phyloP scores from a whole-genome alignment of 768 basidiomycete species.

The Amanita rimosa region DNA sequence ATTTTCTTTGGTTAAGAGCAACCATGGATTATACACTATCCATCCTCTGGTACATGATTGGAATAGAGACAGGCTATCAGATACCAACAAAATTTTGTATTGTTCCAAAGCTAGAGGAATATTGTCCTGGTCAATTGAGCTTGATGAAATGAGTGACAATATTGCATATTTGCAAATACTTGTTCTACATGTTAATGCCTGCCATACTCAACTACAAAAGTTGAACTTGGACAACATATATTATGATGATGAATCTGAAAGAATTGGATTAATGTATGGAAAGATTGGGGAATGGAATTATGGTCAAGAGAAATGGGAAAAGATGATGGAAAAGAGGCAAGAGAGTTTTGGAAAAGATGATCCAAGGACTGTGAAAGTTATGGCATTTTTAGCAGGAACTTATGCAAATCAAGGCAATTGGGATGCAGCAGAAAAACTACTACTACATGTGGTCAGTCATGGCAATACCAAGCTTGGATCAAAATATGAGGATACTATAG shows the following conservation, averaged over 20 bases:
- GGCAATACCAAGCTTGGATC: neutral
- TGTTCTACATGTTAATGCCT: slow-evolving; percentile 4
- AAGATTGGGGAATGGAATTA: neutral
- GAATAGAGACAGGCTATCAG: neutral
- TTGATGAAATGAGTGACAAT: neutral
- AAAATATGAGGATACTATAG: neutral
- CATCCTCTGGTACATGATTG: slow-evolving; percentile 10
- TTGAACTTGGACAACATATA: neutral
- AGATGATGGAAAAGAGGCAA: neutral
- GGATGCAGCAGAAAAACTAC: neutral
- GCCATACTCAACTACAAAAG: neutral
- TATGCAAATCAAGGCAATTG: neutral
- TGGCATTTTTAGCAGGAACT: neutral
- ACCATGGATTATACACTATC: slow-evolving; percentile 1
- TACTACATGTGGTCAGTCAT: neutral
- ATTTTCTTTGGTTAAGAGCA: slow-evolving; percentile 10
- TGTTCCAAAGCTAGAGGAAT: neutral
- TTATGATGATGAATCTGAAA: neutral
- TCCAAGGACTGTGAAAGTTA: neutral
- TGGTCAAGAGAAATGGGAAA: neutral
- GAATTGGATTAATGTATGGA: neutral
- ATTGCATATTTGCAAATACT: neutral
- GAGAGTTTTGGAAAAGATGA: neutral
- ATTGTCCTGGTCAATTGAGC: slow-evolving; percentile 1
- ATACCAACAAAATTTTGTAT: neutral